These are phyloP conservation scores for Aciculoconidium aculeatum DNA, from an alignment of 805 yeast species.

Conservation along the genomic window DNA sequence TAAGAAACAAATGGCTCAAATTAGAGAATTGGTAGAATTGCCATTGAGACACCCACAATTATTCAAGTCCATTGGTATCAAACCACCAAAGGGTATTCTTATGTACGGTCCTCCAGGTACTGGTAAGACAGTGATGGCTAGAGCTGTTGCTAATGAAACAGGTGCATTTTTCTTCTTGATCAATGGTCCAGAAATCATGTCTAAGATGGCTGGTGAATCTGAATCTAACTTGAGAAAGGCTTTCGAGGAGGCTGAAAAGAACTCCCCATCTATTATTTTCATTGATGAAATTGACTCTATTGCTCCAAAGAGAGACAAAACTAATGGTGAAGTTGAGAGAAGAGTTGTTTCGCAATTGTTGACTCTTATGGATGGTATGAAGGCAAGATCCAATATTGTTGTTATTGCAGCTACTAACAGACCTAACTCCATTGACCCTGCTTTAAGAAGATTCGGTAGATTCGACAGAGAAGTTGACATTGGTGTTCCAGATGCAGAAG, in stretches of 20 bases:
- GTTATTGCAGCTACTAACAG: conserved; percentile 97
- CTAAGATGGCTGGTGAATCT: conserved; percentile 99
- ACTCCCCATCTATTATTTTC: conserved; percentile 95
- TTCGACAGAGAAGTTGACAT: conserved; percentile 84
- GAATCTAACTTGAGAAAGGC: conserved; percentile 97
- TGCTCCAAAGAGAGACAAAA: conserved; percentile 99
- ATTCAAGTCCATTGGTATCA: conserved; percentile 96
- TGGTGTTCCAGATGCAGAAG: conserved; percentile 96
- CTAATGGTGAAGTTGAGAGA: conserved; percentile 99
- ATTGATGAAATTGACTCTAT: conserved; percentile 98
- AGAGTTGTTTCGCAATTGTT: conserved; percentile 97
- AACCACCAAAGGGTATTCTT: conserved; percentile 96
- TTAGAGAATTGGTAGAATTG: conserved; percentile 95
- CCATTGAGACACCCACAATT: conserved; percentile 98
- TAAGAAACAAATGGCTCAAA: conserved; percentile 99
- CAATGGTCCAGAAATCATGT: conserved; percentile 99
- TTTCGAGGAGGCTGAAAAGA: conserved; percentile 98
- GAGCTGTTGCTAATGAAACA: conserved; percentile 99
- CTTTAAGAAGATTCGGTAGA: conserved; percentile 79
- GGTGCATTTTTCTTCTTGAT: conserved; percentile 98
- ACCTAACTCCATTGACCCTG: conserved; percentile 83
- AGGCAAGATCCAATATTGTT: conserved; percentile 96
- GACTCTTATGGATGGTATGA: conserved; percentile 99
- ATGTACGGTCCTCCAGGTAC: conserved; percentile 99
- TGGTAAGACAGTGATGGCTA: conserved; percentile 98